Evolutionary conservation across 441 rosid species (phyloP), one percentile per base, ranked within the genome.

Genomic region (Populus hybrid): DNA sequence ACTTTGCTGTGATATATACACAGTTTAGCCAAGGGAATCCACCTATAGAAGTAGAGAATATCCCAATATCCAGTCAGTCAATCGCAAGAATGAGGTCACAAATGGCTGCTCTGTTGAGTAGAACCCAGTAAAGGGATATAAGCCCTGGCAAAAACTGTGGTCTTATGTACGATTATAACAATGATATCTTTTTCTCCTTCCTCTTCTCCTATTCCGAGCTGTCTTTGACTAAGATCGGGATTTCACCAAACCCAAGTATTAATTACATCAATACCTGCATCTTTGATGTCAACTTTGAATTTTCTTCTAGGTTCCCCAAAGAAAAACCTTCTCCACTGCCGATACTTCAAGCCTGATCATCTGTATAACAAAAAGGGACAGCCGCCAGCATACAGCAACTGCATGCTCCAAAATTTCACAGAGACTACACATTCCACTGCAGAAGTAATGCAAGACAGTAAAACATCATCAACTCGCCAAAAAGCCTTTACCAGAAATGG

Each of bases 361-460:
- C 82, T 72, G 79, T 76, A 26, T 38, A 32, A 82, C 78, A 71
- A 82, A 84, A 67, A 75, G 80, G 84, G 83, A 79, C 79, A 78
- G 83, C 84, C 81, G 79, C 80, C 82, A 74, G 80, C 77, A 84
- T 73, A 61, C 72, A 76, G 83, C 83, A 83, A 79, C 72, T 71
- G 82, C 82, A 71, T 79, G 88, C 83, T 82, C 83, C 85, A 86
- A 85, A 84, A 76, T 73, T 80, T 79, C 80, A 80, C n/a, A 71
- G 75, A 68, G 4, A 71, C 79, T 63, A 72, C 28, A 80, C 83
- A 78, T 78, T 78, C 63, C 83, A 79, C 91, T 87, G 91, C 83
- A 82, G 78, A 63, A 72, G 77, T 24, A 79, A 76, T 23, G 66
- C 14, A 1, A 21, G 11, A 59, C 14, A 73, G 40, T 40, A 50